Conservation (phyloP, 495 filamentous ascomycete species). For the Penicillium goetzii region DNA sequence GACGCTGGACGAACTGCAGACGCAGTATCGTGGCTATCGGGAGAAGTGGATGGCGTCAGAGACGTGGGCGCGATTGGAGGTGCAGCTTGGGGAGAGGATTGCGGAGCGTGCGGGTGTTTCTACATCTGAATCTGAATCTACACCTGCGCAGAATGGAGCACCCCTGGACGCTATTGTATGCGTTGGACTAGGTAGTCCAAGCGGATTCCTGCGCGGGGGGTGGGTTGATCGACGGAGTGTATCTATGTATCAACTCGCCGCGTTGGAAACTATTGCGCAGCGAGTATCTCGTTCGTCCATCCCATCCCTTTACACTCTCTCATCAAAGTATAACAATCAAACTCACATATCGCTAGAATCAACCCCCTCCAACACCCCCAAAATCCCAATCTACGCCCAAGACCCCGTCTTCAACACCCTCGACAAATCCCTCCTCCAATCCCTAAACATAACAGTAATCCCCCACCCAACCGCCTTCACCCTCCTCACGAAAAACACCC, state of each 20-base stretch:
- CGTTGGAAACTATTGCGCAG: slow-evolving; percentile 57
- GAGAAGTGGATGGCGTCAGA: slow-evolving; percentile 38
- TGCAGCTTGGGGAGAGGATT: slow-evolving; percentile 13
- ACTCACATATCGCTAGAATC: background rate
- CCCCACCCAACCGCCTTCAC: slow-evolving; percentile 61
- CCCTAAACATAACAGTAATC: slow-evolving; percentile 57
- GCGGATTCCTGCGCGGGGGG: slow-evolving; percentile 48
- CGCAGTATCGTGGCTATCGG: slow-evolving; percentile 36
- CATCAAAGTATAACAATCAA: background rate
- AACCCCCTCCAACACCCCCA: background rate
- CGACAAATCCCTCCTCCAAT: slow-evolving; percentile 61
- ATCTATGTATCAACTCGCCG: slow-evolving; percentile 63
- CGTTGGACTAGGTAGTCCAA: slow-evolving; percentile 60
- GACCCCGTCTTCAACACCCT: slow-evolving; percentile 69
- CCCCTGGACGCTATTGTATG: slow-evolving; percentile 44
- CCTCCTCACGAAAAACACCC: slow-evolving; percentile 51
- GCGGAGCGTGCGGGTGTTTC: background rate
- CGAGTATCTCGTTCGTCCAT: slow-evolving; percentile 22
- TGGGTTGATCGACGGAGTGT: slow-evolving; percentile 51
- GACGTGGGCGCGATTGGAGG: slow-evolving; percentile 29
- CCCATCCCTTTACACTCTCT: background rate
- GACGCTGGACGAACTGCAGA: slow-evolving; percentile 43
- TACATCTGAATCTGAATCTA: background rate
- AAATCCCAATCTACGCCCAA: slow-evolving; percentile 58
- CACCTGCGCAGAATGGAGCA: background rate